Evolutionary conservation across 306 rosid genomes (phyloP).

Genomic region (Inga laurina): DNA sequence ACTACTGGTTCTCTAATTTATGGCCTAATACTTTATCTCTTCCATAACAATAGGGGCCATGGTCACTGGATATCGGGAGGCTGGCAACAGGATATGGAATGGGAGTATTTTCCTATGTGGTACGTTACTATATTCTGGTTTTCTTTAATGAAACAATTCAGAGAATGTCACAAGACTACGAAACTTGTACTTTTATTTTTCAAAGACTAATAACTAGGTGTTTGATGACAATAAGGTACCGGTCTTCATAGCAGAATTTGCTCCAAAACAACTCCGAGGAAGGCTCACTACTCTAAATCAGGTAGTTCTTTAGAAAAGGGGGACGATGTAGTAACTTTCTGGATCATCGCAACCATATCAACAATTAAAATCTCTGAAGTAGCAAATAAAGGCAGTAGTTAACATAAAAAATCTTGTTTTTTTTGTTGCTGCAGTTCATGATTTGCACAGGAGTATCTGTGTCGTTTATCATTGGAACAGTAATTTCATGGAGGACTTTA

Average conservation of each 20-base stretch:
- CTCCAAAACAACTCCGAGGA: constrained; percentile 89
- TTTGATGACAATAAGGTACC: constrained; percentile 67
- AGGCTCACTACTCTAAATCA: constrained; percentile 81
- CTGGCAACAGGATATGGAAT: constrained; percentile 96
- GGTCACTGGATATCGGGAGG: constrained; percentile 82
- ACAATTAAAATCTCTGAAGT: not conserved
- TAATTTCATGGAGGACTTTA: constrained; percentile 77
- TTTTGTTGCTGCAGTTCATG: constrained; percentile 63
- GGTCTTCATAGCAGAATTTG: constrained; percentile 85
- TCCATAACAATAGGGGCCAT: constrained; percentile 50
- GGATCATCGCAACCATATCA: constrained; percentile 8
- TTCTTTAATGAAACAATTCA: constrained; percentile 20
- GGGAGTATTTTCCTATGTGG: constrained; percentile 94
- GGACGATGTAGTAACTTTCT: not conserved
- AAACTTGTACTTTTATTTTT: constrained; percentile 16
- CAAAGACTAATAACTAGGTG: constrained; percentile 17
- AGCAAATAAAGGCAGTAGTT: not conserved
- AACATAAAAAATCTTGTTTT: constrained; percentile 20
- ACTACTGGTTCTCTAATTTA: not conserved
- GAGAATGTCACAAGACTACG: not conserved
- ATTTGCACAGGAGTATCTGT: constrained; percentile 64
- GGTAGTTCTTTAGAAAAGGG: constrained; percentile 38
- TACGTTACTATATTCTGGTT: constrained; percentile 29
- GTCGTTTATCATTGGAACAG: constrained; percentile 75
- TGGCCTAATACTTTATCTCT: constrained; percentile 18